Evolutionary conservation across 177 flowering plant genomes (phyloP).

Genomic region (Vitis hybrid): DNA sequence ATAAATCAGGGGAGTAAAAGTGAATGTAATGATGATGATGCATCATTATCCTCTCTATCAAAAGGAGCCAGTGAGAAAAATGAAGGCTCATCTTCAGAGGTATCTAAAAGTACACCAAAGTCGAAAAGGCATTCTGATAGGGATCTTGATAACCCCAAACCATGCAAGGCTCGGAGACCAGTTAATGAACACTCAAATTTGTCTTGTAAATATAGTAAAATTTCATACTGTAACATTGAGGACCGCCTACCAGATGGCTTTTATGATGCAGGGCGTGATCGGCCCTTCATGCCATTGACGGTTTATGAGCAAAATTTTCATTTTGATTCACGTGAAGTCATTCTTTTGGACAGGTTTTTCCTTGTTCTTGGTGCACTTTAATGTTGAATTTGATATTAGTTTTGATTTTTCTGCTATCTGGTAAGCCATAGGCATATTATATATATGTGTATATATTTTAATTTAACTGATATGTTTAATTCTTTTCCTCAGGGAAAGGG

Average conservation of each 20-base stretch:
- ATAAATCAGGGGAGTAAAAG: conserved; percentile 15
- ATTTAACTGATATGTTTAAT: neutral
- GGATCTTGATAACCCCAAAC: conserved; percentile 82
- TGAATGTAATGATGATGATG: conserved; percentile 27
- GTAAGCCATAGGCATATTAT: neutral
- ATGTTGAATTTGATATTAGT: neutral
- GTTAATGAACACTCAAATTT: conserved; percentile 30
- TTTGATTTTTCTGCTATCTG: neutral
- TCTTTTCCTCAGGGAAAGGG: conserved; percentile 53
- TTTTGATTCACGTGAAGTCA: conserved; percentile 86
- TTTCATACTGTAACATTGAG: conserved; percentile 67
- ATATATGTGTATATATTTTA: neutral
- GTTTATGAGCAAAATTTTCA: conserved; percentile 60
- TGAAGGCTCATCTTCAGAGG: conserved; percentile 37
- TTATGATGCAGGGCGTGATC: conserved; percentile 96
- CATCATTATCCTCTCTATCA: conserved; percentile 16
- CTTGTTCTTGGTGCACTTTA: neutral
- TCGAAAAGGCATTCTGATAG: conserved; percentile 74
- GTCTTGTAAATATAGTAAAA: conserved; percentile 61
- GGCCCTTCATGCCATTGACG: conserved; percentile 75
- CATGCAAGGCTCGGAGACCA: conserved; percentile 70
- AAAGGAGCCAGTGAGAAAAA: conserved; percentile 24
- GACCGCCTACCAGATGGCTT: conserved; percentile 90
- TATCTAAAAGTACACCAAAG: conserved; percentile 34
- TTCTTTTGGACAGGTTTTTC: conserved; percentile 82